Conservation (phyloP, 1,139 yeast genomes). For the Pichia terricola region DNA sequence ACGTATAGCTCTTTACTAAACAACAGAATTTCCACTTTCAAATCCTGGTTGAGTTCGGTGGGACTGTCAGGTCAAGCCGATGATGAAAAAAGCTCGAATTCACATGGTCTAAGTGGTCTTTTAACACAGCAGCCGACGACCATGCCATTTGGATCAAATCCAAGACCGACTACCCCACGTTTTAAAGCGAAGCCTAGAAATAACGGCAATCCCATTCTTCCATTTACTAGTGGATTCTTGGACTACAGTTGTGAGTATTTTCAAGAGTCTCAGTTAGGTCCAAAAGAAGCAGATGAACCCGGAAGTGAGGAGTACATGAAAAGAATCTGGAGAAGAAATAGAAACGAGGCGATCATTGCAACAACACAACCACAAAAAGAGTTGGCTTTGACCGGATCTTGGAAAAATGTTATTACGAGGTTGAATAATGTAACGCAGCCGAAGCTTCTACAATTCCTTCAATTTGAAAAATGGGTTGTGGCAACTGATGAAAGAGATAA, state of each 20-base stretch:
- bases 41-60: conserved; percentile 36
- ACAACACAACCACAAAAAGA: conserved; percentile 88
- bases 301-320: conserved; percentile 82
- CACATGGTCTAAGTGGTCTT: conserved; percentile 21
- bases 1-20: conserved; percentile 25
- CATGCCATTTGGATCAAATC: conserved; percentile 41
- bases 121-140: conserved; percentile 34
- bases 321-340: conserved; percentile 79
- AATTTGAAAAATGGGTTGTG: conserved; percentile 77
- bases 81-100: conserved; percentile 17
- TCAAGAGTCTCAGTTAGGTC: conserved; percentile 93
- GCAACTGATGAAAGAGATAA: conserved; percentile 81
- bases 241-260: conserved; percentile 88
- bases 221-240: conserved; percentile 66
- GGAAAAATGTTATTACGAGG: conserved; percentile 60
- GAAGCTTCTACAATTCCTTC: conserved; percentile 68
- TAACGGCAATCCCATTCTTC: conserved; percentile 37
- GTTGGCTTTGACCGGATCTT: conserved; percentile 72
- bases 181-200: conserved; percentile 31
- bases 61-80: conserved; percentile 32
- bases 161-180: conserved; percentile 43
- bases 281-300: conserved; percentile 81
- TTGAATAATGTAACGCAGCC: conserved; percentile 77
- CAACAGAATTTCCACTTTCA: conserved; percentile 32
- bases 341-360: conserved; percentile 79